These are phyloP conservation scores for Cadophora sp. DNA, from an alignment of 2,329 filamentous ascomycete genomes.

Conservation along the genomic window DNA sequence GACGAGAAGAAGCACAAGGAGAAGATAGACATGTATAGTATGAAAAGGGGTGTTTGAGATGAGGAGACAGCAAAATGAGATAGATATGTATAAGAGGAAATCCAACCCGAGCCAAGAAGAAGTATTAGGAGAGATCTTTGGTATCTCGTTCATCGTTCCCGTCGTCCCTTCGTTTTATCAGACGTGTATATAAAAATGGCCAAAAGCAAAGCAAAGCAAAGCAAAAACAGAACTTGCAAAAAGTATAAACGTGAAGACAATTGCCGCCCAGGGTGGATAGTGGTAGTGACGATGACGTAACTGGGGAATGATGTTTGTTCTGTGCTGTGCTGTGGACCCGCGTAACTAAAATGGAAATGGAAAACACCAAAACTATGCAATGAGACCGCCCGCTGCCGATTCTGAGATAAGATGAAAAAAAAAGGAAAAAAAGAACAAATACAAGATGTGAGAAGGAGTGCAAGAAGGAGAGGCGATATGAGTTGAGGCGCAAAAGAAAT, in stretches of 20 bases:
- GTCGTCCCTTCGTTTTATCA: constrained; percentile 6
- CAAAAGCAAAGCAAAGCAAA: neutral
- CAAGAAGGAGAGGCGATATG: neutral
- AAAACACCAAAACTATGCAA: too few relatives aligned
- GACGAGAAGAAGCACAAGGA: neutral
- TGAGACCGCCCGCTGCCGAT: neutral
- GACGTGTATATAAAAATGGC: neutral
- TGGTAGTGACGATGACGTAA: neutral
- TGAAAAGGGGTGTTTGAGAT: neutral
- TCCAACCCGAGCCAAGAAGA: neutral
- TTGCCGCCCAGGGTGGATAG: neutral
- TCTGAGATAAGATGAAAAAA: neutral
- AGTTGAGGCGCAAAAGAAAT: neutral
- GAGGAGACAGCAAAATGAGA: constrained; percentile 4
- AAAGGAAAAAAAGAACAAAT: constrained; percentile 1
- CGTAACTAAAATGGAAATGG: too few relatives aligned
- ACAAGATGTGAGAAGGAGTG: neutral
- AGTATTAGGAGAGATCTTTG: constrained; percentile 6
- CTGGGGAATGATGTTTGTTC: constrained; percentile 1
- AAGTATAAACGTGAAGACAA: constrained; percentile 19
- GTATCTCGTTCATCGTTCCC: constrained; percentile 2
- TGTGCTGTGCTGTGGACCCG: neutral
- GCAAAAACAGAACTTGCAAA: neutral
- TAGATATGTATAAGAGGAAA: neutral
- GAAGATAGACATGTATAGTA: neutral